Base-by-base conservation (phyloP, 495 filamentous ascomycete species). In the Tirmania nivea region DNA sequence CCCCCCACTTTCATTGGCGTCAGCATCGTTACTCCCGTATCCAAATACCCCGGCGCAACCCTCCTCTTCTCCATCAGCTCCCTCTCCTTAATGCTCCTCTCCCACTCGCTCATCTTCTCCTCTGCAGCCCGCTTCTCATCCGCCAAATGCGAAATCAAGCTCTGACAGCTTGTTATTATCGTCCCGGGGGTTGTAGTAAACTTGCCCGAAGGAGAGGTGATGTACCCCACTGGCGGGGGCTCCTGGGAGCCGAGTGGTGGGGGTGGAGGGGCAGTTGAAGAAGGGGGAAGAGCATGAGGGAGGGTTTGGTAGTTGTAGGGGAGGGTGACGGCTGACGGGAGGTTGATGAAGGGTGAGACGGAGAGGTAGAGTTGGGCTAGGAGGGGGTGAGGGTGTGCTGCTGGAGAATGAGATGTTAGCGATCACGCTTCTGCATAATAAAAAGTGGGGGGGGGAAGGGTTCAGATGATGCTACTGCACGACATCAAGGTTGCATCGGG, bases 231-330 rank as follows among this genome's bases (percentile, higher is more conserved):
- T 35, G 19, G 34, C 57, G 57, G 52, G 45, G 64, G 45, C 48
- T 58, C 63, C 65, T 60, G 35, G 4, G 3, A n/a, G 19, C 14
- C 54, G 31, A 14, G 63, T 56, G 52, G 69, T 54, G 52, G 69
- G 53, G 25, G 68, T 56, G 21, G 70, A 60, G 21, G 72, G 59
- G 62, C 77, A 8, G 79, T 79, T 20, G 79, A 73, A 10, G 86
- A 85, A 1, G 82, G 80, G 0, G 90, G 90, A 0, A 97, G 74
- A 1, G 84, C 81, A 7, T 83, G 85, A 0, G 90, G 80, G 57
- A 97, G 79, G 5, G 79, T 72, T 63, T 85, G 87, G 76, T 95
- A 97, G 48, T 83, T 93, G 70, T 95, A 96, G 35, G 90, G 90
- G 1, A 97, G 78, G 2, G 90, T 94, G 49, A 87, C 81, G 25